Evolutionary conservation across 352 stramenopile genomes (phyloP).

Genomic region (Plasmopara muralis): DNA sequence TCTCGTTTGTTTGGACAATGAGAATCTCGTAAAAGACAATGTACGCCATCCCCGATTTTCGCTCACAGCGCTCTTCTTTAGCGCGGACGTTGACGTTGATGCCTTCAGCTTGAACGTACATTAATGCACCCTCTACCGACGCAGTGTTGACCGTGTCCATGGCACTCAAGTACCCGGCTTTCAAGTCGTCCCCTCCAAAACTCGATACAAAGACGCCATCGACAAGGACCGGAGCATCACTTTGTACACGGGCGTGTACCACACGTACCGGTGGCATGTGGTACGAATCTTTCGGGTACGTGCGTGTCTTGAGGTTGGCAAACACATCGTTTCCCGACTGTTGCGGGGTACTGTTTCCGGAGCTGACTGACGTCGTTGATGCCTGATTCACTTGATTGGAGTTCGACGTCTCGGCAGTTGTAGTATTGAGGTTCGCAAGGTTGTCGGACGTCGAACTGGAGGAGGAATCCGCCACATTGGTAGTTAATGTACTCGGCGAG

Average conservation of each 20-base stretch:
- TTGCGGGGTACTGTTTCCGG: constrained; percentile 4
- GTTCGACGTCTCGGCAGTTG: neutral
- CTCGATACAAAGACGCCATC: constrained; percentile 54
- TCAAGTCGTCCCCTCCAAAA: constrained; percentile 45
- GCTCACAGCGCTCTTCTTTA: constrained; percentile 42
- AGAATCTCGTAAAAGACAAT: constrained; percentile 75
- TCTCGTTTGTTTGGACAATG: constrained; percentile 56
- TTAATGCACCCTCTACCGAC: constrained; percentile 60
- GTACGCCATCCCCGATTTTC: constrained; percentile 53
- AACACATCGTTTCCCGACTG: constrained; percentile 18
- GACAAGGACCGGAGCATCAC: constrained; percentile 51
- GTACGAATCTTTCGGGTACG: constrained; percentile 28
- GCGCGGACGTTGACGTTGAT: constrained; percentile 59
- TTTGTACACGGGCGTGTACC: constrained; percentile 66
- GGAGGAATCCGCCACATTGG: no score
- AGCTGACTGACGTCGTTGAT: neutral
- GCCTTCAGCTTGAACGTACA: constrained; percentile 76
- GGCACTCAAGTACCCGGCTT: constrained; percentile 47
- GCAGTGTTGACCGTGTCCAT: constrained; percentile 76
- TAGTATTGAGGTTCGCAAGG: neutral
- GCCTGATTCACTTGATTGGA: neutral
- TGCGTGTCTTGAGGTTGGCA: constrained; percentile 30
- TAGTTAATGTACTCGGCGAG: neutral
- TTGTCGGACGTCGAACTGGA: neutral
- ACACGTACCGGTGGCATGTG: constrained; percentile 58